Evolutionary conservation across 495 filamentous ascomycete genomes (phyloP).

Genomic region (Penicillium malachiteum): DNA sequence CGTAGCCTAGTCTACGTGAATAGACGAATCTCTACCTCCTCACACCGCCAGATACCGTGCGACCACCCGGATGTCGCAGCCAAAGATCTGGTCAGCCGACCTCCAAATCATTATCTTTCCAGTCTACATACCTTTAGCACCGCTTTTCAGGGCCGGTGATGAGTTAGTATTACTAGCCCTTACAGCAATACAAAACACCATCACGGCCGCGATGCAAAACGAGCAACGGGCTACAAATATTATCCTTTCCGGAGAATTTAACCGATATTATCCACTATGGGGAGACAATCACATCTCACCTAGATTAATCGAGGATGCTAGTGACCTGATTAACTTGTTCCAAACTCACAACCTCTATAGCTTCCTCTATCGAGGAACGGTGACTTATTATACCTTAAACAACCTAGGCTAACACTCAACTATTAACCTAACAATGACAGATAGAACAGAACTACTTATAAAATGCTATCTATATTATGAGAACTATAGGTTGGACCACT

Average conservation of each 20-base stretch:
- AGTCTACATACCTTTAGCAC: conserved; percentile 17
- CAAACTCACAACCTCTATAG: conserved; percentile 11
- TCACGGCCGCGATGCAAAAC: conserved; percentile 6
- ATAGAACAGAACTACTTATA: conserved; percentile 10
- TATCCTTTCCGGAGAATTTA: conserved; percentile 25
- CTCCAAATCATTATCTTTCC: conserved; percentile 24
- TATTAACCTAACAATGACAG: conserved; percentile 19
- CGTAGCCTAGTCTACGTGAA: conserved; percentile 30
- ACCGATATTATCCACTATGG: conserved; percentile 24
- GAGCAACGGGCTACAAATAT: conserved; percentile 7
- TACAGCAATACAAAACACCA: conserved; percentile 18
- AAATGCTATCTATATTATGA: conserved; percentile 24
- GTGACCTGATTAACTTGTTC: conserved; percentile 23
- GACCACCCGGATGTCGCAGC: conserved; percentile 25
- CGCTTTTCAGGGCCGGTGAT: conserved; percentile 1
- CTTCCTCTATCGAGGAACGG: conserved; percentile 15
- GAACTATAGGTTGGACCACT: conserved; percentile 20
- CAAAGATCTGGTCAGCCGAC: conserved; percentile 25
- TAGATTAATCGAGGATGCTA: conserved; percentile 18
- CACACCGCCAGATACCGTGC: conserved; percentile 23
- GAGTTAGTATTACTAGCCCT: conserved; percentile 8
- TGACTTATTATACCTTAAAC: conserved; percentile 19
- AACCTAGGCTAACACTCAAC: conserved; percentile 17
- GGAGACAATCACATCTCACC: conserved; percentile 15
- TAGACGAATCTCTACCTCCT: conserved; percentile 23